Conservation (phyloP, 2,329 filamentous ascomycete species). For the Botryotinia convoluta region DNA sequence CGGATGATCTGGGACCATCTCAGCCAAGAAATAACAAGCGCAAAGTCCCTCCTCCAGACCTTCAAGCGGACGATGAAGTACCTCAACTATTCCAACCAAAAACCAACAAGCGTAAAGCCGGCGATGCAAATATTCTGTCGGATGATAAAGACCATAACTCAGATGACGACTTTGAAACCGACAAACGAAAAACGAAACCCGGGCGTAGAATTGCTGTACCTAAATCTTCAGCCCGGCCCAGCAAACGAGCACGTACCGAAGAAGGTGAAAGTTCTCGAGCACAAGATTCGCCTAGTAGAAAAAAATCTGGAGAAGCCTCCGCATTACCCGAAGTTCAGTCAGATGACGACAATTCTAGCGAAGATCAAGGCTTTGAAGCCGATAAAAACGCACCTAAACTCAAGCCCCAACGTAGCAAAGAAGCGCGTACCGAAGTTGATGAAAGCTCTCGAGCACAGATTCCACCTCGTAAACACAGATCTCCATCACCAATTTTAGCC, state of each 20-base stretch:
- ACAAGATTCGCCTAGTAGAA: not conserved
- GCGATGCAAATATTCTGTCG: not conserved
- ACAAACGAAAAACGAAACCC: slow-evolving; percentile 22
- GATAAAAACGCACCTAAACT: slow-evolving; percentile 24
- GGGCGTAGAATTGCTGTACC: not conserved
- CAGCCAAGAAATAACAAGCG: slow-evolving; percentile 13
- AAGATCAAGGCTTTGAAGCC: slow-evolving; percentile 31
- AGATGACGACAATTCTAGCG: slow-evolving; percentile 12
- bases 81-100: not conserved
- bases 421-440: not conserved
- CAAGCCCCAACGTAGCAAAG: not conserved
- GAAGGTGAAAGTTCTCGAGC: not conserved
- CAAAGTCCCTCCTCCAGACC: slow-evolving; percentile 6
- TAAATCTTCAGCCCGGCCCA: not conserved
- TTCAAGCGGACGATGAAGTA: not conserved
- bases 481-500: not conserved
- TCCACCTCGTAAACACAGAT: not conserved
- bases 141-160: slow-evolving; percentile 16
- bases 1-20: not conserved
- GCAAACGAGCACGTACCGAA: not conserved
- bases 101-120: not conserved
- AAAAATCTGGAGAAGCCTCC: not conserved
- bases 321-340: not conserved
- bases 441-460: not conserved
- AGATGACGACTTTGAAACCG: slow-evolving; percentile 32